Base-by-base conservation (phyloP, 1,284 basidiomycete species). In the Ustilago hordei region DNA sequence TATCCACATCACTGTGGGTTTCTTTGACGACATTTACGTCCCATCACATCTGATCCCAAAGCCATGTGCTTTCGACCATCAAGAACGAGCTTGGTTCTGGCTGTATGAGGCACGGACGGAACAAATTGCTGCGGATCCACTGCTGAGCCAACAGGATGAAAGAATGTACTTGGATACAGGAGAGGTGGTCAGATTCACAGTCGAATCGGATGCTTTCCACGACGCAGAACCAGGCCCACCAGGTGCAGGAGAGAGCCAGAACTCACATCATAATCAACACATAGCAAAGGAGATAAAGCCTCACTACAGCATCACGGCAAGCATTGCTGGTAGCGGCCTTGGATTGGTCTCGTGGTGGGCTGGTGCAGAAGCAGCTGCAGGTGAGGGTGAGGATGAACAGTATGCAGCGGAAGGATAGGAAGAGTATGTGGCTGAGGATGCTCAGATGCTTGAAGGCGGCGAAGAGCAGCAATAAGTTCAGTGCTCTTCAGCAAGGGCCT, bases 1-100 rank as follows among this genome's bases (percentile, higher is more conserved):
- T 80, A 96, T 74, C 23, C 62, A 72, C 11, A 94, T 98, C 38
- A 91, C 93, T 8, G 87, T 97, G 41, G 93, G 92, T 15, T 98
- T 99, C 88, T 99, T 98, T 83, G 93, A 96, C 85, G 95, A 98
- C 82, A 92, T 98, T 43, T 93, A 94, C 84, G 90, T 98, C 55
- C 87, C 87, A 0, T 84, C 92, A 89, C 50, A 87, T 87, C 38
- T 90, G 87, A 63, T 95, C 89, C 88, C 93, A 4, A 90, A 91
- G 79, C 92, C 93, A 2, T 91, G 90, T 36, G 90, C 92, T 3
- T 95, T 94, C 53, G 87, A 88, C 75, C 85, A 86, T 60, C 83
- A 84, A 53, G 85, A 87, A 28, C 78, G 84, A n/a, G 78, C 85
- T 35, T 87, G 81, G 78, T 87, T 86, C 80, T 88, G 86, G 87